Evolutionary conservation across 2,329 filamentous ascomycete genomes (phyloP), one percentile per base, ranked within the genome.

Genomic region (Cryphonectria carpinicola): DNA sequence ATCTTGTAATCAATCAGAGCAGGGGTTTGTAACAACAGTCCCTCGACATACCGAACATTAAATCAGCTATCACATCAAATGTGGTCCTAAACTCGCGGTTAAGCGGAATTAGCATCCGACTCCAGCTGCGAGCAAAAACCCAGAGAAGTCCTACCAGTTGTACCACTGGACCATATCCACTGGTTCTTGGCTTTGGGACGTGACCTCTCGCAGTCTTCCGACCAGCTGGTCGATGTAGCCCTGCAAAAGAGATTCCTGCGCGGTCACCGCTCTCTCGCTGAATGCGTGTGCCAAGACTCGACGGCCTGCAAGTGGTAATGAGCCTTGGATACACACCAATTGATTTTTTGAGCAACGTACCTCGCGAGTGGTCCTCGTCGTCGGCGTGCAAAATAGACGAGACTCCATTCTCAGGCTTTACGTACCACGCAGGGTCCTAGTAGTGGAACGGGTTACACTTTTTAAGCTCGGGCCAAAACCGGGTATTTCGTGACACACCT

Each of bases 381-480:
- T 61, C 35, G 11, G 58, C 28, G 11, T 61, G 58, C 58, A 61
- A 35, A 5, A 61, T 32, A 22, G 58, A 61, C 11, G 58, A 28
- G 4, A 32, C 17, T 22, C 25, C 25, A 35, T 61, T 61, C 11
- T 22, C 28, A 35, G 58, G 58, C 58, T 61, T 61, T 3, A 35
- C 28, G 28, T 61, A 61, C 58, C 58, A 61, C 17, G 58, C 58
- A 35, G 58, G 58, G 5, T 61, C 58, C 58, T 61, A 35, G 14
- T 8, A 32, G 32, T 32, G 32, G 14, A 32, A n/a, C 22, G 25
- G 28, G 54, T 58, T 22, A 61, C 17, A 35, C 28, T 35, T 39
- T 39, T 39, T 11, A 35, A 17, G 4, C 28, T 22, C 58, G 10
- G 3, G 6, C 37, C 35, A 35, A 5, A 6, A 35, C 8, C 28